Evolutionary conservation across 129 eudicot genomes (phyloP), one percentile per base, ranked within the genome.

Genomic region (Tanacetum coccineum): DNA sequence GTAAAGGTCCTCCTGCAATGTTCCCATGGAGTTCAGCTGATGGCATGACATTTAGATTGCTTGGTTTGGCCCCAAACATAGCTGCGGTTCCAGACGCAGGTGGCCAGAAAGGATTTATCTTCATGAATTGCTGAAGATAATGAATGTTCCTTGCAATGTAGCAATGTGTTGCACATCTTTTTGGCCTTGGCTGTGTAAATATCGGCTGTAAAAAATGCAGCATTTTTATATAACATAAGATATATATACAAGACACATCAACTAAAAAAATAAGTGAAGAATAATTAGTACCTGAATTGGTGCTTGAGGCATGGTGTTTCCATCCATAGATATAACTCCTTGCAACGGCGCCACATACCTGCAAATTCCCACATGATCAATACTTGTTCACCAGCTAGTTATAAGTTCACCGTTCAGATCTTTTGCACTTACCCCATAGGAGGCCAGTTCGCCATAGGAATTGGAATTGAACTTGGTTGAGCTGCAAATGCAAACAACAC

Each of bases 81-180:
- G 95, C 76, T 8, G 96, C 76, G 42, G 99, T 25, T 13, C 81
- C 87, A 26, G 96, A 79, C 13, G 92, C 78, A 11, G 91, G 71
- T 14, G 95, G 87, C 97, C 97, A 87, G 76, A 81, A 94, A 2
- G 97, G 90, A 59, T 79, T 86, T 78, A 86, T 84, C 84, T 94
- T 94, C 87, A 83, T 79, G 62, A 84, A 69, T 68, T 94, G 97
- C 82, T 94, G 99, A 71, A 81, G 84, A 48, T 61, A 73, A 40
- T 79, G 82, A 54, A 94, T 87, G 61, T 87, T 86, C 77, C 84
- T 71, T 17, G 99, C 99, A 72, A 94, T 83, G 80, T 89, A 81
- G 81, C 95, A 87, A 81, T 94, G 97, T 17, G 99, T 89, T 1
- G 95, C 99, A 78, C 99, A 89, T 39, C 94, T 79, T 81, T 87